Evolutionary conservation across 106 monocot species (phyloP).

Genomic region (Dendrobium huoshanense): DNA sequence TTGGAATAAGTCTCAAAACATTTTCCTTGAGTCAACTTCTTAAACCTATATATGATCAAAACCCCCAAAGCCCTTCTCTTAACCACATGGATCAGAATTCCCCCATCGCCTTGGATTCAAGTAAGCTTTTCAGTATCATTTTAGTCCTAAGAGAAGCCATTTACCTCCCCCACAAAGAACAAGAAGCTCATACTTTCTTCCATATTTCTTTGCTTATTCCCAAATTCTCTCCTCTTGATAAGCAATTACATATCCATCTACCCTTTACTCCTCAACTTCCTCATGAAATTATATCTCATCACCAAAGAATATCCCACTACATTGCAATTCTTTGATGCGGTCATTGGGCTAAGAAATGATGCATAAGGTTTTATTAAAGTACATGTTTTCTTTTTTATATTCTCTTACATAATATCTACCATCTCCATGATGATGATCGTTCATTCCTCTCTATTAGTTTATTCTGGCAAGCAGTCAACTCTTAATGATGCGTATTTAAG

Average conservation of each 20-base stretch:
- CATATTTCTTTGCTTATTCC: constrained; percentile 3
- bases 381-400: neutral
- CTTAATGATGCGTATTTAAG: neutral
- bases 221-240: constrained; percentile 11
- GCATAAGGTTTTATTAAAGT: neutral
- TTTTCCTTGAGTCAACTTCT: no score
- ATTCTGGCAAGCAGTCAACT: constrained; percentile 6
- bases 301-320: constrained; percentile 9
- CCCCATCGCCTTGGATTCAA: constrained; percentile 3
- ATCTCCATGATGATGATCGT: constrained; percentile 7
- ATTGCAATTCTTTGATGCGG: constrained; percentile 6
- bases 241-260: constrained; percentile 12
- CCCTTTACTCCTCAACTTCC: constrained; percentile 10
- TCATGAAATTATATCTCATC: constrained; percentile 16
- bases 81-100: neutral
- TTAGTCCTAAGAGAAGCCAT: constrained; percentile 13
- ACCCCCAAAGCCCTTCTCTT: no score
- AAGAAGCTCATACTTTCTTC: constrained; percentile 15
- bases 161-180: constrained; percentile 16
- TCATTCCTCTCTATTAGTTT: constrained; percentile 4
- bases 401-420: constrained; percentile 4
- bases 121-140: neutral
- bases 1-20: no score
- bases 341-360: constrained; percentile 6
- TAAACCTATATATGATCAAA: neutral